These are phyloP conservation scores for Auriscalpium vulgare DNA, from an alignment of 768 basidiomycete species.

Conservation along the genomic window DNA sequence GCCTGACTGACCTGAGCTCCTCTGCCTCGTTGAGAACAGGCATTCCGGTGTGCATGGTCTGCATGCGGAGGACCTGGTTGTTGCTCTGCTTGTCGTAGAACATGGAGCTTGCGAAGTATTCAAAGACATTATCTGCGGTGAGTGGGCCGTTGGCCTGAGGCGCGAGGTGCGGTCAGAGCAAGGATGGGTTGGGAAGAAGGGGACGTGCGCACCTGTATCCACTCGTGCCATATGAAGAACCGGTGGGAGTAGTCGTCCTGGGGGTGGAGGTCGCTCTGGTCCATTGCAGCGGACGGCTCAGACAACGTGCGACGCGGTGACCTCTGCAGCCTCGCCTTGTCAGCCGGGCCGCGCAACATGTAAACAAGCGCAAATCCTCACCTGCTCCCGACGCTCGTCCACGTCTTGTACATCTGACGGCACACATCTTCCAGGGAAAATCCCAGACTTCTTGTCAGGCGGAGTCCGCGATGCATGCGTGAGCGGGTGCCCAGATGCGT, in stretches of 20 bases:
- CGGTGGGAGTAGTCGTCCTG: constrained; percentile 74
- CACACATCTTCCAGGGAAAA: too few relatives aligned
- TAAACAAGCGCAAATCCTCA: too few relatives aligned
- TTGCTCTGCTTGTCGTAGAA: constrained; percentile 94
- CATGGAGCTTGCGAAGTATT: constrained; percentile 86
- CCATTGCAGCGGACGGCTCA: constrained; percentile 26
- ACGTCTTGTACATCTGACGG: too few relatives aligned
- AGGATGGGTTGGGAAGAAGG: neutral
- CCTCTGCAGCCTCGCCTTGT: too few relatives aligned
- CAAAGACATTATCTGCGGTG: constrained; percentile 71
- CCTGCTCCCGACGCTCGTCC: too few relatives aligned
- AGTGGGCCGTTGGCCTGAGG: constrained; percentile 68
- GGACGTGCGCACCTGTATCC: constrained; percentile 54
- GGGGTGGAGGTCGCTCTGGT: constrained; percentile 61
- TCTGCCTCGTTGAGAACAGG: constrained; percentile 74
- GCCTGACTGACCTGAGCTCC: constrained; percentile 66
- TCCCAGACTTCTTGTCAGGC: too few relatives aligned
- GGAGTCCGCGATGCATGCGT: too few relatives aligned
- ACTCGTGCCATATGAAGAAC: constrained; percentile 89
- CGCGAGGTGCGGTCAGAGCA: constrained; percentile 1
- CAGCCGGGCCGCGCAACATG: too few relatives aligned
- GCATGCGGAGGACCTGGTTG: constrained; percentile 90
- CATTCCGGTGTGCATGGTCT: constrained; percentile 79
- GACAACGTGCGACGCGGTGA: too few relatives aligned
- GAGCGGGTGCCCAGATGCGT: too few relatives aligned